phyloP scores from a whole-genome alignment of 176 grass and related monocot species.

The Chloris gayana region DNA sequence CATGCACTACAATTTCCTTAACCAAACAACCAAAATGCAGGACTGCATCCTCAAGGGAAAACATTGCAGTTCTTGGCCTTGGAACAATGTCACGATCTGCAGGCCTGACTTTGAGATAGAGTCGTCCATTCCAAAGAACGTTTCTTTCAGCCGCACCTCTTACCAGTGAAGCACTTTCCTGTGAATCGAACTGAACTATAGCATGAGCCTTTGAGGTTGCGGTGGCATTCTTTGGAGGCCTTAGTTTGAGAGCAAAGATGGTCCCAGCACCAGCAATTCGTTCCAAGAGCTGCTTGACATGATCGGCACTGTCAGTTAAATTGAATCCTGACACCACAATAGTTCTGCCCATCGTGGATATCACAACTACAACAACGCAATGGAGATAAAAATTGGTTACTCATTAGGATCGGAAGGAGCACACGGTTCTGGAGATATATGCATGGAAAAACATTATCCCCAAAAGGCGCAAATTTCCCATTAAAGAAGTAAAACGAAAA shows the following conservation, averaged over 20 bases:
- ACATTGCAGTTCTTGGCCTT: slow-evolving; percentile 63
- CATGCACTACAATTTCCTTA: slow-evolving; percentile 50
- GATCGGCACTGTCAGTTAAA: slow-evolving; percentile 39
- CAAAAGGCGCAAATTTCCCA: no score
- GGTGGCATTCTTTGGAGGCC: slow-evolving; percentile 50
- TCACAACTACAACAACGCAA: slow-evolving; percentile 19
- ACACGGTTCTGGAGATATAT: no score
- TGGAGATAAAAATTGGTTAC: not conserved
- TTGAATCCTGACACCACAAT: slow-evolving; percentile 55
- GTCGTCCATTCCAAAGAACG: slow-evolving; percentile 1
- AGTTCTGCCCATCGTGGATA: slow-evolving; percentile 67
- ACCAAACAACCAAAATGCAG: slow-evolving; percentile 75
- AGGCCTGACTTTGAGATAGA: slow-evolving; percentile 43
- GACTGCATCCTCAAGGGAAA: slow-evolving; percentile 42
- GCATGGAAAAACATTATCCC: no score
- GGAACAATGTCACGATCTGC: slow-evolving; percentile 68
- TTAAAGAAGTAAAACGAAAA: no score
- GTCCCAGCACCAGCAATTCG: slow-evolving; percentile 32
- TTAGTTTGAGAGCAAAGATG: slow-evolving; percentile 70
- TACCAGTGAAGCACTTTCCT: slow-evolving; percentile 47
- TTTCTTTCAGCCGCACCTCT: not conserved
- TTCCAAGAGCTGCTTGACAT: slow-evolving; percentile 61
- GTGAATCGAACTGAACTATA: slow-evolving; percentile 69
- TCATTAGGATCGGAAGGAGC: no score
- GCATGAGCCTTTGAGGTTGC: slow-evolving; percentile 58